Percentiles rank a stretch among this genome's conserved stretches.
Conservation (phyloP, 1,139 yeast genomes). For the Hyphopichia wangnamkhiaoensis region DNA sequence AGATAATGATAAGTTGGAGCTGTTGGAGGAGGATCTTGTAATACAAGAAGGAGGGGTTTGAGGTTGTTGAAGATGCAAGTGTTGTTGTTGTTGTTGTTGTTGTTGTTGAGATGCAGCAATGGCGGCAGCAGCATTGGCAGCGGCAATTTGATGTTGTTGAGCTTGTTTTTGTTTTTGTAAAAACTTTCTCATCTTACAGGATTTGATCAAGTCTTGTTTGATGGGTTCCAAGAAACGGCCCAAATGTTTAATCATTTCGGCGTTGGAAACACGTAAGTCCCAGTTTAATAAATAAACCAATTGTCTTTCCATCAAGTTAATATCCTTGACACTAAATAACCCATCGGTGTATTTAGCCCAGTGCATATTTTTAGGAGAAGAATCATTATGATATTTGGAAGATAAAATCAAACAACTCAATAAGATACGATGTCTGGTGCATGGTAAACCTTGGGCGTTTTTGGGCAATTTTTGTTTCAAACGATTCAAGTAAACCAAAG, state of each 20-base stretch:
- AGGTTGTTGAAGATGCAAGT: conserved; percentile 8
- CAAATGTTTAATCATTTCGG: conserved; percentile 52
- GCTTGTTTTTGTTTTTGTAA: conserved; percentile 25
- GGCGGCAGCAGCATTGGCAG: conserved; percentile 5
- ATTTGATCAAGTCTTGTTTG: conserved; percentile 52
- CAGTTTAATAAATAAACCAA: conserved; percentile 66
- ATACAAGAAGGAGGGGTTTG: conserved; percentile 10
- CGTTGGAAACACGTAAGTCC: conserved; percentile 60
- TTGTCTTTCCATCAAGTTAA: conserved; percentile 81
- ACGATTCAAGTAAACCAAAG: conserved; percentile 65
- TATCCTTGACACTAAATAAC: conserved; percentile 63
- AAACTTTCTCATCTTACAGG: conserved; percentile 38
- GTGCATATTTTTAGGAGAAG: conserved; percentile 72
- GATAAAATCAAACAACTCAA: conserved; percentile 71
- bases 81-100: conserved; percentile 5
- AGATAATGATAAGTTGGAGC: conserved; percentile 7
- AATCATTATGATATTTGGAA: conserved; percentile 74
- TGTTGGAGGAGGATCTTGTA: conserved; percentile 14
- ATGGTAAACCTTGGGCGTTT: conserved; percentile 74
- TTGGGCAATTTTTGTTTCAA: conserved; percentile 61
- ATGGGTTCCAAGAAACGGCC: conserved; percentile 62
- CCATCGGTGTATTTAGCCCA: conserved; percentile 82
- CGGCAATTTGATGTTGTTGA: conserved; percentile 12
- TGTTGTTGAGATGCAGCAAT: conserved; percentile 9
- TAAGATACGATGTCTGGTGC: conserved; percentile 76